phyloP scores from a whole-genome alignment of 371 early-diverging fungal genomes.

The Fennellomyces sp. region DNA sequence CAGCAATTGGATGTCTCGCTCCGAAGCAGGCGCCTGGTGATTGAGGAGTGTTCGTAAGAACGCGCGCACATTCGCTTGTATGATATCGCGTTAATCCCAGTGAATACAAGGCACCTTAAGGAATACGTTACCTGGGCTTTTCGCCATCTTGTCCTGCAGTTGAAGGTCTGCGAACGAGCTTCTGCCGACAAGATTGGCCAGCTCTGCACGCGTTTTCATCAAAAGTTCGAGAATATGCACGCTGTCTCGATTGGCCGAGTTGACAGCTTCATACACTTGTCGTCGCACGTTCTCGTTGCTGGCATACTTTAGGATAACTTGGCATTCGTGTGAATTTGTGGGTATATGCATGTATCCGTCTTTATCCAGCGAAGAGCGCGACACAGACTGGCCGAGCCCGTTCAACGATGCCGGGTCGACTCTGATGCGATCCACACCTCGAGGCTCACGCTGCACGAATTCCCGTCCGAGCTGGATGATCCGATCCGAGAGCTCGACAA shows the following conservation, averaged over 20 bases:
- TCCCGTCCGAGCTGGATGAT: constrained; percentile 81
- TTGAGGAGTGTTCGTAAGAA: constrained; percentile 76
- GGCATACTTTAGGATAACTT: constrained; percentile 65
- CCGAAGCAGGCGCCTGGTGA: constrained; percentile 53
- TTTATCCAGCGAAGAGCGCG: constrained; percentile 14
- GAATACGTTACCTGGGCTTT: constrained; percentile 66
- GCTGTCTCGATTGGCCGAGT: constrained; percentile 69
- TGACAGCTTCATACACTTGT: constrained; percentile 74
- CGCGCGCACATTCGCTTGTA: constrained; percentile 73
- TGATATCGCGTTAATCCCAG: not conserved
- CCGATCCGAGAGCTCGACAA: constrained; percentile 81
- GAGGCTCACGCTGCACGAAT: constrained; percentile 65
- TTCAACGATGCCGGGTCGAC: constrained; percentile 21
- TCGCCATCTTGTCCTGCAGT: constrained; percentile 93
- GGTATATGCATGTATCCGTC: constrained; percentile 47
- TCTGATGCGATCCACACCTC: constrained; percentile 29
- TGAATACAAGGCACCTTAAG: not conserved
- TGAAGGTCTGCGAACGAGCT: constrained; percentile 82
- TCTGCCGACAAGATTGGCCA: constrained; percentile 81
- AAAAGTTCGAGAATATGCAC: constrained; percentile 72
- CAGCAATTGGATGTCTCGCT: constrained; percentile 51
- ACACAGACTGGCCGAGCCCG: constrained; percentile 25
- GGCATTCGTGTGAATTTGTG: constrained; percentile 57
- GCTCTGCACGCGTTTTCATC: constrained; percentile 69
- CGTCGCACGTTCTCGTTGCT: constrained; percentile 67